Base-by-base conservation (phyloP, 805 yeast genomes). In the Candida glaebosa region DNA sequence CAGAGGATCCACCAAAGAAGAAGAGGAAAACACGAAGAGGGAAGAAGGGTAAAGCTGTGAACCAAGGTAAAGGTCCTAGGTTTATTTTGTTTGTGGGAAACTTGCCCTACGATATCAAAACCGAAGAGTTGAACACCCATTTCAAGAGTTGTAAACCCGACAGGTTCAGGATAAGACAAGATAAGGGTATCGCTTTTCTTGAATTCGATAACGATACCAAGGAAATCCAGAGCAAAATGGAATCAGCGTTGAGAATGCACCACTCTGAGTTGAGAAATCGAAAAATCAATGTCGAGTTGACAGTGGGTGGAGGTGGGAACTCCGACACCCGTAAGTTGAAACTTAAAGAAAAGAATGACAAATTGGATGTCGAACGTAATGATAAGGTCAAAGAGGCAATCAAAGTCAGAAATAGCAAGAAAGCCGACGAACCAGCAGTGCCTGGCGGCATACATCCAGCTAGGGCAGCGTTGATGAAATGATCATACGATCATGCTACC, bases 241-340 rank as follows among this genome's bases (percentile, higher is more conserved):
- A 88, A 54, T 73, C 78, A 35, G 97, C 97, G 0, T 71, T 93
- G 52, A 71, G 84, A 48, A 76, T 86, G 71, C 96, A 93, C 61
- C 96, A 87, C 62, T 73, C 91, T 3, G 53, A 69, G 7, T 58
- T 91, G 48, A 74, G 78, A 43, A 73, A 76, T 34, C 75, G 96
- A 51, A 87, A 82, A 60, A 90, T 93, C 56, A 93, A 93, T 57
- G 97, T 93, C 26, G 99, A 93, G 61, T 73, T 93, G 53, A 93
- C 98, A 2, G 99, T 88, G 38, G 99, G 99, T 42, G 99, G 99
- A 32, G 99, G 99, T 37, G 97, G 97, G 42, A 91, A 91, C 60
- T 81, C 95, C 7, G 67, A 75, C 44, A 73, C 68, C 32, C 69
- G 95, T 55, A 52, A 78, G 28, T 41, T 77, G 41, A 93, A 93